Evolutionary conservation across 345 rosid species (phyloP).

Genomic region (Heritiera fomes): DNA sequence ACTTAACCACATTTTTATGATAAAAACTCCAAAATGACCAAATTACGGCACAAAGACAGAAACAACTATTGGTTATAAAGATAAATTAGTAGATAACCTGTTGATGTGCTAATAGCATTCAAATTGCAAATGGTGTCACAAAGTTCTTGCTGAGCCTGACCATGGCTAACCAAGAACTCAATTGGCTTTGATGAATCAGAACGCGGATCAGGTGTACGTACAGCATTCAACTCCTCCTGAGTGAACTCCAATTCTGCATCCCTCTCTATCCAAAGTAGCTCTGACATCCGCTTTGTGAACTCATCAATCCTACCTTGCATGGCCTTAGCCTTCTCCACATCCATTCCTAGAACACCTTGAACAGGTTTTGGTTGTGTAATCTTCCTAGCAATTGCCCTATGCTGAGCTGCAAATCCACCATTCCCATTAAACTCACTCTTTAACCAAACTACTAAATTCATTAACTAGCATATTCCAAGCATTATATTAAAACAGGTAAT

Average conservation of each 20-base stretch:
- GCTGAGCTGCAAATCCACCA: slow-evolving; percentile 73
- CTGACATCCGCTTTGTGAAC: slow-evolving; percentile 69
- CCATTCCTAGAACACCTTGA: slow-evolving; percentile 84
- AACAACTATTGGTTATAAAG: slow-evolving; percentile 14
- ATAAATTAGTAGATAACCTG: slow-evolving; percentile 48
- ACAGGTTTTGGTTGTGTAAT: slow-evolving; percentile 56
- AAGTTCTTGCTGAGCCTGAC: slow-evolving; percentile 89
- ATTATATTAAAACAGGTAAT: not conserved
- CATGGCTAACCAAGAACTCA: slow-evolving; percentile 95
- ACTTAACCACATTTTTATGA: slow-evolving; percentile 3
- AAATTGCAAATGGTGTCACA: slow-evolving; percentile 97
- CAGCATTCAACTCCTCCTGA: slow-evolving; percentile 88
- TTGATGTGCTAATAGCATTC: slow-evolving; percentile 78
- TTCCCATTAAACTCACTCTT: slow-evolving; percentile 23
- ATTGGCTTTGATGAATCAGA: slow-evolving; percentile 69
- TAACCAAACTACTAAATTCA: slow-evolving; percentile 2
- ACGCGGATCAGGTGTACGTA: slow-evolving; percentile 74
- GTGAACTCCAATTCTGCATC: slow-evolving; percentile 94
- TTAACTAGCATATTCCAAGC: not conserved
- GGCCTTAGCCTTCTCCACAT: slow-evolving; percentile 65
- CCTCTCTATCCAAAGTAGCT: slow-evolving; percentile 27
- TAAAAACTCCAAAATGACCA: not conserved
- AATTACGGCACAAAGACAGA: slow-evolving; percentile 16
- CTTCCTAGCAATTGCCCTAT: slow-evolving; percentile 81
- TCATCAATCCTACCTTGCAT: slow-evolving; percentile 76